Conservation (phyloP, 2,329 filamentous ascomycete genomes). For the Fusarium abutilonis region DNA sequence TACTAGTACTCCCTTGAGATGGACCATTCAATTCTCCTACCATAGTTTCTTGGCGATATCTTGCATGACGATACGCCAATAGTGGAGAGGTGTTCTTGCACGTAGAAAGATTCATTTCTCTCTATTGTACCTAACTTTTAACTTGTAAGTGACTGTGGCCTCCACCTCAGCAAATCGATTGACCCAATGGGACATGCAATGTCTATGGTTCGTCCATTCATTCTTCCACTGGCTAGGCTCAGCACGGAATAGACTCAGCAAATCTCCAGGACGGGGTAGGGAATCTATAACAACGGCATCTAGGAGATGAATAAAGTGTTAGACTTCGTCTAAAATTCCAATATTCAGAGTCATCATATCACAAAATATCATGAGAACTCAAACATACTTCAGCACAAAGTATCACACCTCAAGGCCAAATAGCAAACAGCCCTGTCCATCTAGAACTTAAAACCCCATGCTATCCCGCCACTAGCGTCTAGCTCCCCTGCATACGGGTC, state of each 20-base stretch:
- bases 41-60: not conserved
- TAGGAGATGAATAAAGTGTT: no score
- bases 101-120: slow-evolving; percentile 9
- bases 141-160: not conserved
- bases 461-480: slow-evolving; percentile 7
- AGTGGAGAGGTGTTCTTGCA: slow-evolving; percentile 15
- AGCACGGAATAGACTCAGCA: slow-evolving; percentile 1
- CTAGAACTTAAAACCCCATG: slow-evolving; percentile 6
- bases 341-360: no score
- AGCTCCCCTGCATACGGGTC: slow-evolving; percentile 16
- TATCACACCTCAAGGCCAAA: not conserved
- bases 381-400: not conserved
- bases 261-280: not conserved
- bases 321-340: no score
- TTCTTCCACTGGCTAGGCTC: slow-evolving; percentile 7
- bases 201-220: slow-evolving; percentile 19
- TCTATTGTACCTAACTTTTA: no score
- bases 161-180: slow-evolving; percentile 19
- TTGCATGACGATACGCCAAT: slow-evolving; percentile 8
- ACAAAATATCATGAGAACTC: not conserved
- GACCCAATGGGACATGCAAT: slow-evolving; percentile 5
- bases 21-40: not conserved
- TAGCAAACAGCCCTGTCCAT: not conserved
- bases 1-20: not conserved
- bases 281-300: no score